Percentiles rank a stretch among this genome's conserved stretches.
Evolutionary conservation across 306 rosid species (phyloP).

Genomic region (Alnus glutinosa): DNA sequence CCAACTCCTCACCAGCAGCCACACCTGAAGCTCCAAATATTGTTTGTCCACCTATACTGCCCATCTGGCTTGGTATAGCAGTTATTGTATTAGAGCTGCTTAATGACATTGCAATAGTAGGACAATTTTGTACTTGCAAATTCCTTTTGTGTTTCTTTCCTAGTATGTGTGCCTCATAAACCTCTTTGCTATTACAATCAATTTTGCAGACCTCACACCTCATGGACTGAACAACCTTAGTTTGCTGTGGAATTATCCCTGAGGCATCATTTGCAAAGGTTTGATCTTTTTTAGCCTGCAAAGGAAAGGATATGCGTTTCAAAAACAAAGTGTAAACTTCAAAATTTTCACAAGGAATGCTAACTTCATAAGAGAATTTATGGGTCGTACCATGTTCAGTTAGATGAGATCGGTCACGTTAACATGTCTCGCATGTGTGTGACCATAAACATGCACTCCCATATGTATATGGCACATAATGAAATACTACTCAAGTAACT

Average conservation of each 20-base stretch:
- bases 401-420: neutral
- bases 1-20: conserved; percentile 31
- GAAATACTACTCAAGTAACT: neutral
- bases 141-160: conserved; percentile 55
- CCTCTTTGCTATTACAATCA: conserved; percentile 45
- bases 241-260: conserved; percentile 26
- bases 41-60: conserved; percentile 33
- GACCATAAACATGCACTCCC: neutral
- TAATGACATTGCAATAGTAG: conserved; percentile 15
- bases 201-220: conserved; percentile 50
- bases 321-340: conserved; percentile 10
- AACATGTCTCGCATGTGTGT: neutral
- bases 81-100: conserved; percentile 18
- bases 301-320: conserved; percentile 17
- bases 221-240: conserved; percentile 31
- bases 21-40: conserved; percentile 26
- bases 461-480: neutral
- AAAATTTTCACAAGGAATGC: neutral
- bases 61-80: conserved; percentile 28
- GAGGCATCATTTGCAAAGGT: conserved; percentile 18
- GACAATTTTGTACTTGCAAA: conserved; percentile 36
- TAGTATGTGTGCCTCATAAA: conserved; percentile 44
- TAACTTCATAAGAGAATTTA: neutral
- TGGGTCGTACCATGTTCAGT: neutral
- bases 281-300: conserved; percentile 43